phyloP scores from a whole-genome alignment of 1,284 basidiomycete species.

The Ustilago cynodontis region DNA sequence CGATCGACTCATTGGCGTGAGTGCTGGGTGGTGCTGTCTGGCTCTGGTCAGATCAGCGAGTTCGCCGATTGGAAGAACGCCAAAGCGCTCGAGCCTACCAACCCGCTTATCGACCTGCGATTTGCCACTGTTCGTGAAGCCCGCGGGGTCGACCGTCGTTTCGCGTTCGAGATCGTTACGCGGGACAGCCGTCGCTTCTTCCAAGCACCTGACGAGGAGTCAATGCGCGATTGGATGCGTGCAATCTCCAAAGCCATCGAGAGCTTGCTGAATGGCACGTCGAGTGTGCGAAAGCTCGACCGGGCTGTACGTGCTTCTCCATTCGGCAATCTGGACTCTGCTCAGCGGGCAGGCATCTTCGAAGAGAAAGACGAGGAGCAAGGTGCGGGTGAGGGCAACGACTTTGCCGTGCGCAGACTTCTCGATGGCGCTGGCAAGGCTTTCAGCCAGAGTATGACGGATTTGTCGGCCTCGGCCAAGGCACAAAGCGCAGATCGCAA shows the following conservation, averaged over 20 bases:
- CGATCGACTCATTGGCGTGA: constrained; percentile 56
- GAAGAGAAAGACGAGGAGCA: constrained; percentile 28
- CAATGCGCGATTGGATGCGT: constrained; percentile 73
- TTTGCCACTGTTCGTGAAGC: constrained; percentile 66
- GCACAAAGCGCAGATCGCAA: constrained; percentile 23
- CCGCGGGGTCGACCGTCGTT: constrained; percentile 59
- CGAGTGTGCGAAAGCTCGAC: constrained; percentile 62
- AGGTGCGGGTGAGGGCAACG: constrained; percentile 26
- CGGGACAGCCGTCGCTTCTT: constrained; percentile 72
- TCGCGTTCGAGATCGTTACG: constrained; percentile 74
- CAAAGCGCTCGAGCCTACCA: constrained; percentile 52
- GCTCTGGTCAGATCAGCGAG: constrained; percentile 60
- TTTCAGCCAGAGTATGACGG: constrained; percentile 62
- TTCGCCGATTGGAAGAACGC: constrained; percentile 62
- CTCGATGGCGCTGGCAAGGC: constrained; percentile 20
- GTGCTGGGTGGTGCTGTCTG: constrained; percentile 62
- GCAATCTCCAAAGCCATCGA: constrained; percentile 74
- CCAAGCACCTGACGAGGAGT: constrained; percentile 72
- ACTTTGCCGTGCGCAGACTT: constrained; percentile 43
- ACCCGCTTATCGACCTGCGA: constrained; percentile 63
- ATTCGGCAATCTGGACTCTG: constrained; percentile 25
- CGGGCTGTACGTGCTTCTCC: constrained; percentile 43
- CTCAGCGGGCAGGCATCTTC: constrained; percentile 14
- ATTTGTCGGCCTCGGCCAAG: constrained; percentile 39
- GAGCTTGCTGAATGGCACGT: constrained; percentile 72